Conservation (phyloP, 208 protist genomes). For the Zelonia costaricensis region DNA sequence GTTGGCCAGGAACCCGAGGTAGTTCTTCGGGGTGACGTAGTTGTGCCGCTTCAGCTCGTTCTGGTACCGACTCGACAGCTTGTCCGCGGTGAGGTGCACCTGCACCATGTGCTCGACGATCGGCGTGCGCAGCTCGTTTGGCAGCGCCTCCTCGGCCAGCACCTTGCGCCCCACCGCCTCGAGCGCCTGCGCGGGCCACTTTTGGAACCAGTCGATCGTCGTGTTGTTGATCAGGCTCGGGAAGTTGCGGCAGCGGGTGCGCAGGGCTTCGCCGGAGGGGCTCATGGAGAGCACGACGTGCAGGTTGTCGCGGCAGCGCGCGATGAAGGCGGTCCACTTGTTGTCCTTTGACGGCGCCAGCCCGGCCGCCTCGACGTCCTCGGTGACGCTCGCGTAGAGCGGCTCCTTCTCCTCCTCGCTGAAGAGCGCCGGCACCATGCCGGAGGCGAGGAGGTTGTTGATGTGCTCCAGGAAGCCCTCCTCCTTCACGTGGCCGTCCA, state of each 20-base stretch:
- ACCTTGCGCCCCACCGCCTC: conserved; percentile 91
- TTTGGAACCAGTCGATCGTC: conserved; percentile 99
- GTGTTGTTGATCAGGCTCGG: conserved; percentile 98
- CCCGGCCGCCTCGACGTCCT: conserved; percentile 86
- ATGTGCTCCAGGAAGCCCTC: conserved; percentile 99
- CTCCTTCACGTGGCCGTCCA: conserved; percentile 97
- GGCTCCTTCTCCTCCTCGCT: conserved; percentile 97
- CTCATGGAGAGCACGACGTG: conserved; percentile 99
- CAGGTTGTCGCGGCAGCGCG: conserved; percentile 97
- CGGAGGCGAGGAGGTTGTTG: conserved; percentile 99
- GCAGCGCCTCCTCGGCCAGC: conserved; percentile 89
- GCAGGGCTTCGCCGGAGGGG: conserved; percentile 95
- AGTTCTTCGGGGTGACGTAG: conserved; percentile 99
- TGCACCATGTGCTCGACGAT: conserved; percentile 97
- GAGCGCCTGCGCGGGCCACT: conserved; percentile 98
- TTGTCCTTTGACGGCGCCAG: conserved; percentile 95
- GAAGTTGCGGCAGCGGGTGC: conserved; percentile 97
- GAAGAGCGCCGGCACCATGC: conserved; percentile 98
- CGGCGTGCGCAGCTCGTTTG: conserved; percentile 72
- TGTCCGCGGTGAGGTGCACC: conserved; percentile 93
- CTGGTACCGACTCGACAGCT: conserved; percentile 90
- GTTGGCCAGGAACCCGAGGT: conserved; percentile 97
- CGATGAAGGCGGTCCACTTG: conserved; percentile 97
- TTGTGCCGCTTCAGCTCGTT: conserved; percentile 95
- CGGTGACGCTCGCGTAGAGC: conserved; percentile 92